Base-by-base conservation (phyloP, 2,329 filamentous ascomycete species). In the Emergomyces orientalis region DNA sequence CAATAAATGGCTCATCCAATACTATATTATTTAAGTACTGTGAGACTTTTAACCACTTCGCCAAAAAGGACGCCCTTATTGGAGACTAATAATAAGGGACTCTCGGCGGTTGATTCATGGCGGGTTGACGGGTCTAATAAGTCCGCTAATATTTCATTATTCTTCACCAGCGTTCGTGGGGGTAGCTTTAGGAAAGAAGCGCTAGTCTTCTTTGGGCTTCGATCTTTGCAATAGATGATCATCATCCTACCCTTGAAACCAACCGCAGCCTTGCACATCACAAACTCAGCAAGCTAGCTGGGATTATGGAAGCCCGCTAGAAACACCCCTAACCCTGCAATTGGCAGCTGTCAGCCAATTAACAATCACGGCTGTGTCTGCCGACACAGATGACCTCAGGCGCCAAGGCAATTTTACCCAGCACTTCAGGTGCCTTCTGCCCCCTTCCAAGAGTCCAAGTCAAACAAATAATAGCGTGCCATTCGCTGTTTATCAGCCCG, bases 291-390 rank as follows among this genome's bases (percentile, higher is more conserved):
- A 19, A 13, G 25, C 47, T 51, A 51, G 51, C 51, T 37, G 30
- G 51, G 51, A 55, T 55, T 37, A 55, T 55, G 51, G 52, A 54
- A 55, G 52, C 17, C 52, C 52, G 30, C 52, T 55, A 55, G 54
- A 57, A 57, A 17, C n/a, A 22, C 32, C 9, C 9, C 34, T 27
- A 39, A 1, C 54, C n/a, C 34, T 19, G 9, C 22, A 14, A 14
- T 56, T 27, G n/a, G 54, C 54, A 25, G 22, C 22, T 25, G 19
- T 8, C 22, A 17, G 22, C 34, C 34, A 57, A 57, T 41, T 14
- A 39, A 22, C 19, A 22, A 22, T 25, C 7, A 14, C 51, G 30
- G 14, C 27, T 30, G 11, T 11, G 0, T 19, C 6, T 22, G 4
- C 34, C 34, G n/a, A 56, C 19, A 2, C 34, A 25, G 32, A 41